Evolutionary conservation across 179 eudicot genomes (phyloP).

Genomic region (Silene vulgaris): DNA sequence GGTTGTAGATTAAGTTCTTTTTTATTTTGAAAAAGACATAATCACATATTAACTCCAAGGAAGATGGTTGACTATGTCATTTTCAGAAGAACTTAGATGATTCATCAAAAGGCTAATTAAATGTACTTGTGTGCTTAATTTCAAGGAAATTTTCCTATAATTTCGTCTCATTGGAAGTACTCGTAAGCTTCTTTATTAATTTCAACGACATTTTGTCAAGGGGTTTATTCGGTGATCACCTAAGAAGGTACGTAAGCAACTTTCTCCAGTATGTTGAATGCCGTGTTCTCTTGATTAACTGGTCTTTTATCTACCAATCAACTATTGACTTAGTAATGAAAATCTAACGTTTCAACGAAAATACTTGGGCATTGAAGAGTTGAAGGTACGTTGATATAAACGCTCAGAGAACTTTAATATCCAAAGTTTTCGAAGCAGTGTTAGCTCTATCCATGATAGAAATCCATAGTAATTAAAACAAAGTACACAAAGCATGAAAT

Average conservation of each 20-base stretch:
- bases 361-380: too few relatives aligned
- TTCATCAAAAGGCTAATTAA: not conserved
- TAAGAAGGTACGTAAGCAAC: not conserved
- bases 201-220: not conserved
- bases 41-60: not conserved
- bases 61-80: conserved; percentile 9
- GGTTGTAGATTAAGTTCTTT: not conserved
- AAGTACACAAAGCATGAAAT: not conserved
- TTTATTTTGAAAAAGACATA: not conserved
- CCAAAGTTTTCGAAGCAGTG: not conserved
- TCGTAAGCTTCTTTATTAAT: not conserved
- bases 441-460: not conserved
- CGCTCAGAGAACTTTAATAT: not conserved
- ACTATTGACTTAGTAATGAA: not conserved
- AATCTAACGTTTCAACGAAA: too few relatives aligned
- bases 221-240: not conserved
- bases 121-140: conserved; percentile 11
- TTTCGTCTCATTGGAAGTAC: not conserved
- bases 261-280: too few relatives aligned
- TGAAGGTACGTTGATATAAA: too few relatives aligned
- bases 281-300: not conserved
- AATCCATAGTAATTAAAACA: not conserved
- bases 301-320: not conserved
- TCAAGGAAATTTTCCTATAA: conserved; percentile 1
- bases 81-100: not conserved